Conservation (phyloP, 2,329 filamentous ascomycete species). For the Microdochium paspali region DNA sequence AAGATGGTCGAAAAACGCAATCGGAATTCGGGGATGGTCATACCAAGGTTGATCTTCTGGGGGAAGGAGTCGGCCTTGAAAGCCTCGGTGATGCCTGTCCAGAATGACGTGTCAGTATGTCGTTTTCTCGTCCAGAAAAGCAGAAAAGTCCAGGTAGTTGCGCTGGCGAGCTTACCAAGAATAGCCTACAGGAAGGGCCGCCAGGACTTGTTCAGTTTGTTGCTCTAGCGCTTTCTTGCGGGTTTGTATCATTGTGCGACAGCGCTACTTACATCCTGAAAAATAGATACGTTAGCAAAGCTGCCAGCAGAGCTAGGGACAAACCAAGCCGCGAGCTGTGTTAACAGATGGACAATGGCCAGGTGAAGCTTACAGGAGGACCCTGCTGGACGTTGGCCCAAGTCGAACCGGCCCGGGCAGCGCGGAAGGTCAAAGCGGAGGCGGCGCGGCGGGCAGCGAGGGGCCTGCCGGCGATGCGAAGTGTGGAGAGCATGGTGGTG, state of each 20-base stretch:
- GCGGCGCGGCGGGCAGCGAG: conserved; percentile 27
- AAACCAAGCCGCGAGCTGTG: background rate
- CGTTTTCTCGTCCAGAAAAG: background rate
- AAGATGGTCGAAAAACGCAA: conserved; percentile 2
- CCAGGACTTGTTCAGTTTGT: conserved; percentile 3
- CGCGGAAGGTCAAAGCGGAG: conserved; percentile 27
- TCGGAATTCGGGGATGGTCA: conserved; percentile 15
- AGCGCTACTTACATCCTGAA: conserved; percentile 25
- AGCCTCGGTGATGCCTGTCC: conserved; percentile 84
- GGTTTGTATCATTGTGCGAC: conserved; percentile 1
- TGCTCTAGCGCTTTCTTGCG: conserved; percentile 9
- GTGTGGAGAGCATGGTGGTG: conserved; percentile 44
- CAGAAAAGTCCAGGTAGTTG: background rate
- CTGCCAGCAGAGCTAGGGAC: too few species aligned
- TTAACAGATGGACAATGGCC: conserved; percentile 4
- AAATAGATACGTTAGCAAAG: conserved; percentile 1
- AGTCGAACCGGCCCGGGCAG: conserved; percentile 57
- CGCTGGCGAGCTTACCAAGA: conserved; percentile 47
- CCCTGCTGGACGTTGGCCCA: conserved; percentile 91
- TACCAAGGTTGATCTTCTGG: conserved; percentile 96
- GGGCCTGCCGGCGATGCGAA: conserved; percentile 43
- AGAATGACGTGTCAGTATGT: background rate
- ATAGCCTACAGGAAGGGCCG: conserved; percentile 50
- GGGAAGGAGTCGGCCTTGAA: conserved; percentile 94
- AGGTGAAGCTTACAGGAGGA: conserved; percentile 64